Evolutionary conservation across 2,329 filamentous ascomycete genomes (phyloP).

Genomic region (Aureobasidium mangrovei): DNA sequence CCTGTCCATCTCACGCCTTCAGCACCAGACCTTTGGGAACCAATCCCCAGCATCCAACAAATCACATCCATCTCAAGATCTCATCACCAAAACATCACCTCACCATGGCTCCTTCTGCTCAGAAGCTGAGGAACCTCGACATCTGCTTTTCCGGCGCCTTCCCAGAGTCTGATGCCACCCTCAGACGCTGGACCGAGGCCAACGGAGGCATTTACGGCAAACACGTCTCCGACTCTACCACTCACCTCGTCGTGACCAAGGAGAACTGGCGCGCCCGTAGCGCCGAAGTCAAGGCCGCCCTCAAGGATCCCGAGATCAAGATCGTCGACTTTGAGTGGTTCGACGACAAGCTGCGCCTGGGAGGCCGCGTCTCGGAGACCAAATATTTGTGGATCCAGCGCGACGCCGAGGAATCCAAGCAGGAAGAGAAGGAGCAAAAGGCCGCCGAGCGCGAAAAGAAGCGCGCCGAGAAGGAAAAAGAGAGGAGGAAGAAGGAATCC

Average conservation of each 20-base stretch:
- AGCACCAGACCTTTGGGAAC: not conserved
- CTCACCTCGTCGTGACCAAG: slow-evolving; percentile 62
- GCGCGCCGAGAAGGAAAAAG: slow-evolving; percentile 16
- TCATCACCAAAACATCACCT: not conserved
- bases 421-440: slow-evolving; percentile 25
- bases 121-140: slow-evolving; percentile 38
- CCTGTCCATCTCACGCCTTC: too few species aligned
- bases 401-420: slow-evolving; percentile 20
- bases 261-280: slow-evolving; percentile 45
- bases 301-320: slow-evolving; percentile 17
- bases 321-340: slow-evolving; percentile 39
- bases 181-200: slow-evolving; percentile 53
- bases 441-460: slow-evolving; percentile 23
- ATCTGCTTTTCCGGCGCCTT: slow-evolving; percentile 47
- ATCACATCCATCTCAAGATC: too few species aligned
- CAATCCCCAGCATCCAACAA: not conserved
- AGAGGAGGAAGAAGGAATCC: slow-evolving; percentile 25
- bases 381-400: slow-evolving; percentile 28
- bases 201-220: slow-evolving; percentile 52
- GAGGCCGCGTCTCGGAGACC: slow-evolving; percentile 26
- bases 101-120: not conserved
- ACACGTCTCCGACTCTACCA: slow-evolving; percentile 48
- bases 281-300: slow-evolving; percentile 4
- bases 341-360: slow-evolving; percentile 38
- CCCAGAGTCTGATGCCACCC: slow-evolving; percentile 37